Percentiles rank a stretch among this genome's conserved stretches.
phyloP scores from a whole-genome alignment of 1,139 yeast genomes.

The Taphrina confusa region DNA sequence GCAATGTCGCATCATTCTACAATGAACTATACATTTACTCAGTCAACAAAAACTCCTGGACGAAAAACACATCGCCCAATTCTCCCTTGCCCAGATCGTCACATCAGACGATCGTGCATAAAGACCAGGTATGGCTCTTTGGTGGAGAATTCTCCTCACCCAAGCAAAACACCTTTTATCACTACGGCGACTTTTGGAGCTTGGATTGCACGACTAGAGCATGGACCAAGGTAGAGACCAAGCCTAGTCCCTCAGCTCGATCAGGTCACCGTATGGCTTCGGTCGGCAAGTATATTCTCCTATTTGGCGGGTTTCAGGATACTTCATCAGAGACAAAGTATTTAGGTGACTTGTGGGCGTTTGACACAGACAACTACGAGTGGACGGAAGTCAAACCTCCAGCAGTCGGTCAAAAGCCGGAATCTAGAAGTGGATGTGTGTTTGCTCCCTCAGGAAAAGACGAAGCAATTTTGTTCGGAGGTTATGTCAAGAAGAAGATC shows the following conservation, averaged over 20 bases:
- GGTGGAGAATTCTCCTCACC: constrained; percentile 98
- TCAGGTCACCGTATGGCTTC: constrained; percentile 88
- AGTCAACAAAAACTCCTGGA: constrained; percentile 80
- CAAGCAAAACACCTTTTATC: constrained; percentile 92
- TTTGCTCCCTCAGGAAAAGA: constrained; percentile 70
- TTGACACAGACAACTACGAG: constrained; percentile 82
- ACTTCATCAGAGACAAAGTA: constrained; percentile 81
- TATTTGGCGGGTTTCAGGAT: constrained; percentile 94
- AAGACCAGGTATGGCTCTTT: constrained; percentile 79
- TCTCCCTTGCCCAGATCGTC: constrained; percentile 91
- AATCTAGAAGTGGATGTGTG: constrained; percentile 92
- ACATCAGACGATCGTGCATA: constrained; percentile 89
- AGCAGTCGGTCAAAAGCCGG: constrained; percentile 76
- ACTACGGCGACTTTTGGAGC: constrained; percentile 94
- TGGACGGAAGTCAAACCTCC: constrained; percentile 93
- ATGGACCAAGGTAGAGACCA: constrained; percentile 83
- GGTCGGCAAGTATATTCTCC: constrained; percentile 84
- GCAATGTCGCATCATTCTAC: constrained; percentile 66
- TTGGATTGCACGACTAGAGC: constrained; percentile 80
- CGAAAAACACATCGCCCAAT: constrained; percentile 73
- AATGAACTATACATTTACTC: constrained; percentile 77
- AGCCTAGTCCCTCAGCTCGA: constrained; percentile 77
- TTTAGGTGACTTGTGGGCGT: constrained; percentile 84
- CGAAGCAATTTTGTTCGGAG: constrained; percentile 88
- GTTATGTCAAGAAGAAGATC: constrained; percentile 90